phyloP scores from a whole-genome alignment of 441 rosid species.

The Gossypium gossypioides region DNA sequence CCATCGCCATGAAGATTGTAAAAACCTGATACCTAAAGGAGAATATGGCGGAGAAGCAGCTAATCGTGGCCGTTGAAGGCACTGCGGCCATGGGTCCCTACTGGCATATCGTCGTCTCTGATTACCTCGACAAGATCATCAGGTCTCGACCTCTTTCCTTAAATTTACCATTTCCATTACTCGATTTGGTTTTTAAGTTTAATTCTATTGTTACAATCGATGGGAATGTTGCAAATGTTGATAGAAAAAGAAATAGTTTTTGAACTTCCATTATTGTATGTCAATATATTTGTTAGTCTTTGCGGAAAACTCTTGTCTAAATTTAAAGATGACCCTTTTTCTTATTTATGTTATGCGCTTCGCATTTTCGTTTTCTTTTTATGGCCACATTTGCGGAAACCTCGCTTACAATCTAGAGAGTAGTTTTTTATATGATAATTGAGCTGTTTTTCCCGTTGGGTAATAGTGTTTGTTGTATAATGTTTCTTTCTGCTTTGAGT shows the following conservation, averaged over 20 bases:
- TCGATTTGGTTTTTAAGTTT: neutral
- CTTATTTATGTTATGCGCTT: neutral
- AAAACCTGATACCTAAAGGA: neutral
- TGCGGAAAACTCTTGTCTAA: neutral
- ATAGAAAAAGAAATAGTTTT: neutral
- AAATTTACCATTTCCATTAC: neutral
- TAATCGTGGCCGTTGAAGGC: conserved; percentile 83
- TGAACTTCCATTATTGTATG: neutral
- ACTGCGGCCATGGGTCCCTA: conserved; percentile 84
- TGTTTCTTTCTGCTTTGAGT: neutral
- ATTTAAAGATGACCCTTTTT: neutral
- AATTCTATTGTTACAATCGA: neutral
- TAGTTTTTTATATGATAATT: neutral
- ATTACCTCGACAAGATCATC: conserved; percentile 82
- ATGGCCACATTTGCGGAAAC: neutral
- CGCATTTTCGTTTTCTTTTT: neutral
- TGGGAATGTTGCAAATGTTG: neutral
- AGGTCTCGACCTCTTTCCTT: conserved; percentile 33
- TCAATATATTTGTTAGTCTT: neutral
- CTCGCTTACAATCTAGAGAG: no score
- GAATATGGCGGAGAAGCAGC: conserved; percentile 71
- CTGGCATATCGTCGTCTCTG: conserved; percentile 66
- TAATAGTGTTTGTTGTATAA: neutral
- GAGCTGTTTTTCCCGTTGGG: neutral
- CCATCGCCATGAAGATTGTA: neutral